Evolutionary conservation across 495 filamentous ascomycete genomes (phyloP).

Genomic region (Cercophora newfieldiana): DNA sequence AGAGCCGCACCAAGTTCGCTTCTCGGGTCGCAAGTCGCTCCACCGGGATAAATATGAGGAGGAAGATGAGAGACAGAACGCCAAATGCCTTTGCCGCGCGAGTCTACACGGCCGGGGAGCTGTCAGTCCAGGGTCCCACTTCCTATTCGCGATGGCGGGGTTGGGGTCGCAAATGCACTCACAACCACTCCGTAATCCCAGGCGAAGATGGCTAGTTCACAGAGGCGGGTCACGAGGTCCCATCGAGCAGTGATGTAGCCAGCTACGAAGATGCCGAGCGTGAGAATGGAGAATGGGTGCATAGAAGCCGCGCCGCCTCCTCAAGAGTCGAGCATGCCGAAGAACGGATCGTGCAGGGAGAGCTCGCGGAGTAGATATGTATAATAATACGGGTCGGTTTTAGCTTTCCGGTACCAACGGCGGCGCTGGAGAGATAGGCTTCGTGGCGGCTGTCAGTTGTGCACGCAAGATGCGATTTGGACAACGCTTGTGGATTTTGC

Average conservation of each 20-base stretch:
- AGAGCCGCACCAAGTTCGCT: slow-evolving; percentile 43
- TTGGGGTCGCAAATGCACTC: slow-evolving; percentile 38
- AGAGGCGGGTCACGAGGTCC: slow-evolving; percentile 92
- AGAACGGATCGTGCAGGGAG: not conserved
- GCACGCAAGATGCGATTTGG: slow-evolving; percentile 2
- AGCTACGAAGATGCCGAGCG: slow-evolving; percentile 96
- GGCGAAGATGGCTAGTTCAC: slow-evolving; percentile 94
- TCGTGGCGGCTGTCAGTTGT: slow-evolving; percentile 1
- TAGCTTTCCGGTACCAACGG: not conserved
- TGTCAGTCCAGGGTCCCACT: not conserved
- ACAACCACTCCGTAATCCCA: slow-evolving; percentile 99
- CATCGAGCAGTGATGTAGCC: slow-evolving; percentile 98
- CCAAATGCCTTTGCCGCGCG: slow-evolving; percentile 47
- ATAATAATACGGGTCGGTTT: not conserved
- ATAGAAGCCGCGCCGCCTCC: slow-evolving; percentile 58
- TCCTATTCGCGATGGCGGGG: not conserved
- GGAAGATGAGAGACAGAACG: slow-evolving; percentile 42
- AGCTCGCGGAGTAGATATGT: not conserved
- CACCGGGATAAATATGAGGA: slow-evolving; percentile 48
- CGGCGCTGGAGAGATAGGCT: not conserved
- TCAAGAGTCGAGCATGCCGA: slow-evolving; percentile 35
- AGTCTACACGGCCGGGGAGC: slow-evolving; percentile 29
- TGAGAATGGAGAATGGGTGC: slow-evolving; percentile 94
- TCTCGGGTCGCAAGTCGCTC: slow-evolving; percentile 48
- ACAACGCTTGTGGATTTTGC: not conserved